Evolutionary conservation across 805 yeast species (phyloP), one percentile per base, ranked within the genome.

Genomic region (Yamadazyma kitorensis): DNA sequence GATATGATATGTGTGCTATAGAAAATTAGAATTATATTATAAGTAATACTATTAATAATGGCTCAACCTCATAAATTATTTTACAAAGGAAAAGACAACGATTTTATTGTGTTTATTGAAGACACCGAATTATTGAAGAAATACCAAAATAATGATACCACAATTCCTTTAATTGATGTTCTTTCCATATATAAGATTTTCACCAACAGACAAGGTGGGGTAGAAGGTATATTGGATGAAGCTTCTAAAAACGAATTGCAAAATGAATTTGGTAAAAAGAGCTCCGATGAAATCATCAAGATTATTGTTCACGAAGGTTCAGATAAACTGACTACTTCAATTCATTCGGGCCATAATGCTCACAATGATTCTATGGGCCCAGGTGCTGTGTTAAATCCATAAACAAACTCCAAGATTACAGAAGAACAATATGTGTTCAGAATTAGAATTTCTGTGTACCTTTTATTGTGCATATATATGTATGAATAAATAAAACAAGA

Each of bases 181-280:
- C 78, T 84, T 1, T 80, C 81, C 0, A 66, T 72, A 6, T 84
- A 74, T 64, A 74, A 81, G 48, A 70, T 86, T n/a, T 87, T 70
- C 52, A 68, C 74, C 15, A 74, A 76, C 36, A 70, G 71, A 40
- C 67, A 65, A 16, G 82, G 85, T 29, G 95, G 95, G 20, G 62
- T 78, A 3, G 84, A 77, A 47, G 95, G 95, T 37, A 69, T 72
- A 6, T 54, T 83, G 17, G 85, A 81, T 33, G 80, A 76, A 48
- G 95, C 91, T 2, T 81, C 91, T 6, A 72, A 76, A 36, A 62
- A 67, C 13, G 83, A 80, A 40, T 54, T 86, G 24, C 70, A 69
- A 32, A 73, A 73, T 43, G 93, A 86, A 50, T 86, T 87, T 45
- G 91, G 88, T 18, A 64, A 73, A 17, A 61, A 69, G 31, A 64